Conservation (phyloP, 331 rosid genomes). For the Quercus phellos region DNA sequence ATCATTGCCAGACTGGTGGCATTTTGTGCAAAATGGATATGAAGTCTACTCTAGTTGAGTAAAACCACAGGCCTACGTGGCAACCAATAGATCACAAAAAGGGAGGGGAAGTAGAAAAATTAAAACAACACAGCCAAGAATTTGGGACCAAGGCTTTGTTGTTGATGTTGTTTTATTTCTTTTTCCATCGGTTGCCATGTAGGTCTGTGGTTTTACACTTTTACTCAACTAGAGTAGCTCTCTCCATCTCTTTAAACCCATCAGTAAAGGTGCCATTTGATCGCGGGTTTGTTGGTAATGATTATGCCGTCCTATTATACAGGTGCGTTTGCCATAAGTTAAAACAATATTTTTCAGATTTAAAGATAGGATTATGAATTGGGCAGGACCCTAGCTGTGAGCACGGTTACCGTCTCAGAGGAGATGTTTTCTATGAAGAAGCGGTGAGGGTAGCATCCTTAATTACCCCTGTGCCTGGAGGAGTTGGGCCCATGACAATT, state of each 20-base stretch:
- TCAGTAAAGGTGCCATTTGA: not conserved
- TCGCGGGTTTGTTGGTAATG: no score
- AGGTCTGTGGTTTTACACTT: not conserved
- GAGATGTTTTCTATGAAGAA: conserved; percentile 85
- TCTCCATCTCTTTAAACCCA: not conserved
- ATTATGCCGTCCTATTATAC: no score
- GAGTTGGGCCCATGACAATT: conserved; percentile 89
- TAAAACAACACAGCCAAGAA: no score
- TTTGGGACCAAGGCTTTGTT: no score
- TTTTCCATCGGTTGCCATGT: not conserved
- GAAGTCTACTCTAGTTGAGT: not conserved
- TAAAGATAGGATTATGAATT: not conserved
- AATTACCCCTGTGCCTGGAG: conserved; percentile 90
- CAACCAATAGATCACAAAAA: no score
- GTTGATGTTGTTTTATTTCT: not conserved
- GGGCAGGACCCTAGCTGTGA: conserved; percentile 62
- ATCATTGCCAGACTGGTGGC: not conserved
- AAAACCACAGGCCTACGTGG: no score
- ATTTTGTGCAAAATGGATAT: not conserved
- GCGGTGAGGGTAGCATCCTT: conserved; percentile 66
- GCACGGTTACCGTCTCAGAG: conserved; percentile 62
- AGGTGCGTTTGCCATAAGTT: no score
- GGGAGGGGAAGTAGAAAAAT: no score
- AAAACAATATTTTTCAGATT: not conserved
- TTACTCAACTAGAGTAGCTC: not conserved